Base-by-base conservation (phyloP, 371 early-diverging fungal genomes). In the Mortierella sp. region DNA sequence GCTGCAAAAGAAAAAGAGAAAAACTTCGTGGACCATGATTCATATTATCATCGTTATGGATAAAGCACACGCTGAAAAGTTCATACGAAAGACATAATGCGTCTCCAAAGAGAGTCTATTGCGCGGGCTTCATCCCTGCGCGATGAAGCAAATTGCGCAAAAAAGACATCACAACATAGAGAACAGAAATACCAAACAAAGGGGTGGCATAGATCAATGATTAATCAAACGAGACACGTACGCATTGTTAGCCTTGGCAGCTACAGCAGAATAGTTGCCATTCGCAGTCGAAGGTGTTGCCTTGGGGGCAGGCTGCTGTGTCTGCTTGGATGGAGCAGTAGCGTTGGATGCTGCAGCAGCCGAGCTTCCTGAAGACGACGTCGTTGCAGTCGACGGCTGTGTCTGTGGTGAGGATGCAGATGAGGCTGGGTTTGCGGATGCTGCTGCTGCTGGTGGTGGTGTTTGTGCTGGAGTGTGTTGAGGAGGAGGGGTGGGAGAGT, bases 221-320 rank as follows among this genome's bases (percentile, higher is more conserved):
- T n/a, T 5, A 11, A 48, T 17, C 30, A 67, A 6, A 19, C 4
- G 6, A n/a, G 50, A 21, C 30, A 72, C 67, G 54, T 72, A 72
- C 73, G 60, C 67, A 72, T 66, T 26, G 49, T 60, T 62, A 43
- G 67, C 73, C 58, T 72, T 72, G 54, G 67, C 73, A 57, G 67
- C 73, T 72, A 72, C 67, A 48, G 67, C 67, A 62, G 72, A 72
- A 43, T 72, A 72, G 47, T 72, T 72, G 63, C 73, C 73, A 72
- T 72, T 66, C 39, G 67, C 61, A 12, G 64, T 64, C 21, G 59
- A 50, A 17, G 70, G 64, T 30, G 54, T 58, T 12, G 65, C 46
- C 52, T 56, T 60, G 39, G 57, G 26, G 19, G 55, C 62, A 44
- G 63, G 42, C 55, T 51, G 60, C 21, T 48, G 63, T 23, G 39